Evolutionary conservation across 1,284 basidiomycete genomes (phyloP).

Genomic region (Sanghuangporus weigelae): DNA sequence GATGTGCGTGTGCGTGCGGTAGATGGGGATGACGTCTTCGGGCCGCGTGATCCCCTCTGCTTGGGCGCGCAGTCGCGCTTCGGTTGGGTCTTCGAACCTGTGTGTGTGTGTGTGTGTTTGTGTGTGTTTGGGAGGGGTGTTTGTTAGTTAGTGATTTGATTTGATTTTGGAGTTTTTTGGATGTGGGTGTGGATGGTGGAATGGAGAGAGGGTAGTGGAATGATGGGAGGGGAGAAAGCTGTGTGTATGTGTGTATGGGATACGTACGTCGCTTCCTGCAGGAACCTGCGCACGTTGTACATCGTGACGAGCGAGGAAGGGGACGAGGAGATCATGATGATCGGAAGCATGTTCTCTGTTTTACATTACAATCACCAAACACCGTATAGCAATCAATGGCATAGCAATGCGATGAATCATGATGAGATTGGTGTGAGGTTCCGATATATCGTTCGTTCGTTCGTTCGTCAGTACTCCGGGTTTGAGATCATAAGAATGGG

Average conservation of each 20-base stretch:
- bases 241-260: background rate
- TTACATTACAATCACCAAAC: background rate
- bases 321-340: constrained; percentile 95
- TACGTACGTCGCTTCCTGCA: constrained; percentile 82
- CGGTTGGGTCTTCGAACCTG: constrained; percentile 77
- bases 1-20: constrained; percentile 68
- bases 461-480: background rate
- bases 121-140: background rate
- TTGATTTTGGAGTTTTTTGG: background rate
- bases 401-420: background rate
- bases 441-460: background rate
- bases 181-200: background rate
- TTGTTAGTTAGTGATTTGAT: background rate
- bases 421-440: background rate
- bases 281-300: constrained; percentile 93
- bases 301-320: constrained; percentile 94
- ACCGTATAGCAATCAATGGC: background rate
- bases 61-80: constrained; percentile 61
- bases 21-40: constrained; percentile 81
- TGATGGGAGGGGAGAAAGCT: background rate
- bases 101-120: no score
- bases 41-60: constrained; percentile 70
- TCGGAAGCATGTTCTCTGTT: constrained; percentile 72
- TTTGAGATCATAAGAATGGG: no score
- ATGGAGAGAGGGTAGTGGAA: background rate